Evolutionary conservation across 2,329 filamentous ascomycete genomes (phyloP).

Genomic region (Calonectria ilicicola): DNA sequence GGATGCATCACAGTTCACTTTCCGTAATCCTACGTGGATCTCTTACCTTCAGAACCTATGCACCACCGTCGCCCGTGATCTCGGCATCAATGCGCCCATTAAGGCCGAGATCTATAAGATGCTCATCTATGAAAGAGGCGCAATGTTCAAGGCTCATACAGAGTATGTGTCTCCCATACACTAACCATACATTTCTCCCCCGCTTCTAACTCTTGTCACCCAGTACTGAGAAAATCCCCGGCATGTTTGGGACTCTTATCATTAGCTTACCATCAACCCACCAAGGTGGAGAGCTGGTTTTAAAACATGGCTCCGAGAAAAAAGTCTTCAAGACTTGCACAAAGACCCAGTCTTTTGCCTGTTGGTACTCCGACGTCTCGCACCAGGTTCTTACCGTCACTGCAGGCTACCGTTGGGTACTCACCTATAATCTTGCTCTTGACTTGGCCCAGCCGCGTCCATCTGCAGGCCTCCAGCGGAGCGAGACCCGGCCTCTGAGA

Average conservation of each 20-base stretch:
- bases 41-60: slow-evolving; percentile 39
- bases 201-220: not conserved
- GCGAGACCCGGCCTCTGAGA: slow-evolving; percentile 30
- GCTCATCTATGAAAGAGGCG: slow-evolving; percentile 62
- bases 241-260: slow-evolving; percentile 64
- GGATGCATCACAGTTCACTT: slow-evolving; percentile 50
- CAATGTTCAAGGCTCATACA: slow-evolving; percentile 60
- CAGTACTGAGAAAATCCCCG: slow-evolving; percentile 57
- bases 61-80: slow-evolving; percentile 34
- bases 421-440: slow-evolving; percentile 63
- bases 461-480: slow-evolving; percentile 29
- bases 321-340: slow-evolving; percentile 47
- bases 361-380: slow-evolving; percentile 64
- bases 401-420: slow-evolving; percentile 60
- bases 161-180: slow-evolving; percentile 44
- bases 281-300: slow-evolving; percentile 58
- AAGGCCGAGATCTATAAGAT: slow-evolving; percentile 58
- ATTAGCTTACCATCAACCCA: slow-evolving; percentile 61
- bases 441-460: slow-evolving; percentile 30
- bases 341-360: slow-evolving; percentile 36
- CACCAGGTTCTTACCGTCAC: slow-evolving; percentile 62
- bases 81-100: slow-evolving; percentile 49
- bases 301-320: slow-evolving; percentile 51
- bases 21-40: slow-evolving; percentile 50
- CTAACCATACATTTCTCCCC: too few relatives aligned